A percentile compares a stretch with the other conserved stretches of the same genome.
phyloP scores from a whole-genome alignment of 2,329 filamentous ascomycete genomes.

The Emmonsiellopsis sp. region DNA sequence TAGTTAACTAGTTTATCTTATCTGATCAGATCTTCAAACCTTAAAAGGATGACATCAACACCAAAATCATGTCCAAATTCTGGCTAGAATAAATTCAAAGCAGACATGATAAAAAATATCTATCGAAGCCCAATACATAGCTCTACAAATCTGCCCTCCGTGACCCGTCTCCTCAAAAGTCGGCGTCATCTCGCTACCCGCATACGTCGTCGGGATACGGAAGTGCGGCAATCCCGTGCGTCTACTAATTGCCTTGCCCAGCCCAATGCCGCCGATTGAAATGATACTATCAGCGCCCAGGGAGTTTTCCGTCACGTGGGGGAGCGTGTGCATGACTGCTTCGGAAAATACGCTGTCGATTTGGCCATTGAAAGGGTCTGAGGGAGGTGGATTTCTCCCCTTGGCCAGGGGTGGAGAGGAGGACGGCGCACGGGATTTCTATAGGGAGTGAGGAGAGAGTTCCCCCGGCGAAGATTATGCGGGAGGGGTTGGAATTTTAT shows the following conservation, averaged over 20 bases:
- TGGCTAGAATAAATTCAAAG: not conserved
- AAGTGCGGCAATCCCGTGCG: conserved; percentile 48
- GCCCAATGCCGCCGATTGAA: conserved; percentile 53
- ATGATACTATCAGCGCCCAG: conserved; percentile 48
- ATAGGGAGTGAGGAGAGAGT: conserved; percentile 41
- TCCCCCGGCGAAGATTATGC: conserved; percentile 49
- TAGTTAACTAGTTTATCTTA: not conserved
- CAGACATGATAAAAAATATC: too few relatives aligned
- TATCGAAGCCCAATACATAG: not conserved
- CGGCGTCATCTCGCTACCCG: conserved; percentile 55
- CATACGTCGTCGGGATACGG: conserved; percentile 53
- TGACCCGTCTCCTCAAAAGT: conserved; percentile 54
- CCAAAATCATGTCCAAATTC: not conserved
- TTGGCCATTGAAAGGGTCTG: conserved; percentile 32
- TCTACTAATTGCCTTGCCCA: conserved; percentile 50
- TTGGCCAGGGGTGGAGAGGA: conserved; percentile 50
- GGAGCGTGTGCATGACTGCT: conserved; percentile 56
- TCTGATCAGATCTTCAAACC: not conserved
- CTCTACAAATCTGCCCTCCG: conserved; percentile 47
- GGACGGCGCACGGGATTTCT: conserved; percentile 39
- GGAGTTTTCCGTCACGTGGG: conserved; percentile 47
- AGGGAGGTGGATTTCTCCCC: conserved; percentile 37
- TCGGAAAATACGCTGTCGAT: conserved; percentile 45
- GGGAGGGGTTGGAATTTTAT: conserved; percentile 44
- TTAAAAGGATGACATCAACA: not conserved